These are phyloP conservation scores for Phoma sp. DNA, from an alignment of 2,329 filamentous ascomycete genomes.

Conservation along the genomic window DNA sequence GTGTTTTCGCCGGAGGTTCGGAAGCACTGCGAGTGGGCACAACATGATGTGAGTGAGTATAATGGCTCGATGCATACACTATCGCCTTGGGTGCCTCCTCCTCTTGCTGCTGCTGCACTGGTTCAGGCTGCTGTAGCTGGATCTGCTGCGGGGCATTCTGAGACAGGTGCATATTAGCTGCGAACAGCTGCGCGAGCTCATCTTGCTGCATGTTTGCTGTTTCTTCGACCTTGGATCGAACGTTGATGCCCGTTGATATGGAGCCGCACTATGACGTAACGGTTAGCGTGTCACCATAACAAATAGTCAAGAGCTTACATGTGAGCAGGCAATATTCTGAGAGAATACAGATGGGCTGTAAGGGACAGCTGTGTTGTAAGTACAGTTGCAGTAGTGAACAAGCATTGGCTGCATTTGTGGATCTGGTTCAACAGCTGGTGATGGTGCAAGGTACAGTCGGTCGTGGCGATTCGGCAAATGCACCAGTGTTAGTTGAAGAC, in stretches of 20 bases:
- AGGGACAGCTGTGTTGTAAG: conserved; percentile 49
- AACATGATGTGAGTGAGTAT: conserved; percentile 79
- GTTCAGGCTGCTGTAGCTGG: conserved; percentile 56
- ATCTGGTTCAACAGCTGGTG: conserved; percentile 7
- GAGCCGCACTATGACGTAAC: conserved; percentile 55
- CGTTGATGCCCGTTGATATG: conserved; percentile 54
- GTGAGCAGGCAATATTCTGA: conserved; percentile 53
- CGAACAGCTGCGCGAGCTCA: conserved; percentile 82
- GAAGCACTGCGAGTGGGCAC: conserved; percentile 43
- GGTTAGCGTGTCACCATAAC: conserved; percentile 34
- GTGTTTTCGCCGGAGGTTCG: conserved; percentile 41
- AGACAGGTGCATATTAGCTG: conserved; percentile 73
- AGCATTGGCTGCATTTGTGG: conserved; percentile 47
- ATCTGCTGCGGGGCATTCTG: conserved; percentile 40
- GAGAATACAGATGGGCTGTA: conserved; percentile 55
- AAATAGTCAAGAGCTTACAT: conserved; percentile 51
- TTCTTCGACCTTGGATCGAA: conserved; percentile 40
- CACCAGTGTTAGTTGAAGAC: conserved; percentile 31
- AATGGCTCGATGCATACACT: conserved; percentile 82
- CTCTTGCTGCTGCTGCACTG: conserved; percentile 22
- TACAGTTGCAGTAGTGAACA: conserved; percentile 50
- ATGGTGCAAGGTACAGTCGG: neutral
- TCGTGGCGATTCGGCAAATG: conserved; percentile 2
- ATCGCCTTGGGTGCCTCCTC: conserved; percentile 56
- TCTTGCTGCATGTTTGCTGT: conserved; percentile 69